Percentiles rank a stretch among this genome's conserved stretches.
Conservation (phyloP, 2,329 filamentous ascomycete species). For the Penicillium digitatum region DNA sequence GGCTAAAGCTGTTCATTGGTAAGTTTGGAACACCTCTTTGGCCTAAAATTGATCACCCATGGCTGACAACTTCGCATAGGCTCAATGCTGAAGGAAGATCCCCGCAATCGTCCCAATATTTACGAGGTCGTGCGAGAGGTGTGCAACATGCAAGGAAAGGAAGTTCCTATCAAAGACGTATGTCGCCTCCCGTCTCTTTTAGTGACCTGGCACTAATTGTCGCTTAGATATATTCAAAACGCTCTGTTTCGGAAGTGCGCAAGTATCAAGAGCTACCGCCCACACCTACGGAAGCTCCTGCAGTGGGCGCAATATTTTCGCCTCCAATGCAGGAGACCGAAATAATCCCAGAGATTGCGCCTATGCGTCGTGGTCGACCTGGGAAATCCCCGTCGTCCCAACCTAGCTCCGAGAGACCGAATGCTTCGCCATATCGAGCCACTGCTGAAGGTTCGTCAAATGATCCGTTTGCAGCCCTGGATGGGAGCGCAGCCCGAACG, state of each 20-base stretch:
- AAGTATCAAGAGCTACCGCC: slow-evolving; percentile 58
- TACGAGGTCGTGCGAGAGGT: slow-evolving; percentile 87
- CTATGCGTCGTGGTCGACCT: slow-evolving; percentile 86
- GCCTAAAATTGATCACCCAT: neutral
- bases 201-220: slow-evolving; percentile 11
- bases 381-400: slow-evolving; percentile 47
- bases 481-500: slow-evolving; percentile 57
- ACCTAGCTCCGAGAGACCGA: slow-evolving; percentile 53
- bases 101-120: slow-evolving; percentile 77
- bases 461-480: slow-evolving; percentile 88
- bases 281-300: slow-evolving; percentile 54
- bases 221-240: slow-evolving; percentile 64
- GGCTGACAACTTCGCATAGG: slow-evolving; percentile 49
- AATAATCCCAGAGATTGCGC: slow-evolving; percentile 79
- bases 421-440: slow-evolving; percentile 65
- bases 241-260: slow-evolving; percentile 61
- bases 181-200: slow-evolving; percentile 31
- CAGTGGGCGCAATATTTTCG: slow-evolving; percentile 76
- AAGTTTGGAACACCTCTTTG: slow-evolving; percentile 29
- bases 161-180: slow-evolving; percentile 86
- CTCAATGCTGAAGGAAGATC: slow-evolving; percentile 85
- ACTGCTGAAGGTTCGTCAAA: slow-evolving; percentile 47
- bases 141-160: slow-evolving; percentile 81
- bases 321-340: slow-evolving; percentile 68
- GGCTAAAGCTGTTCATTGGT: slow-evolving; percentile 87